Conservation (phyloP, 805 yeast species). For the Spathaspora girioi region DNA sequence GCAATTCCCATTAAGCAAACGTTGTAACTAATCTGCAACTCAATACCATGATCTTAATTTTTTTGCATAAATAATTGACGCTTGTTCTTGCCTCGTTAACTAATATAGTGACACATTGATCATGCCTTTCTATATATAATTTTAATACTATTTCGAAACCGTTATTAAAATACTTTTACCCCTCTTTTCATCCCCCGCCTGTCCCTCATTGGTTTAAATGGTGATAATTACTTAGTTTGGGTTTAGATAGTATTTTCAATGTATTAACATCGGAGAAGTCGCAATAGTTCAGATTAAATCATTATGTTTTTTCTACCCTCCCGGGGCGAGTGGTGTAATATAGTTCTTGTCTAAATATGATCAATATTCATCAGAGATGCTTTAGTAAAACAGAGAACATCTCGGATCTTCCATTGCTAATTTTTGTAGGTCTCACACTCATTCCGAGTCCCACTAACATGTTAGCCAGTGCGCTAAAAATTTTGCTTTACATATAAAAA, state of each 20-base stretch:
- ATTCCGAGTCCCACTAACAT: no score
- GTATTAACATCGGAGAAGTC: no score
- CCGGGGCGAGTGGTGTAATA: no score
- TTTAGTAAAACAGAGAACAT: no score
- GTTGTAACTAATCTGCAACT: not conserved
- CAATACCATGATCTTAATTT: not conserved
- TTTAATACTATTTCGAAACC: not conserved
- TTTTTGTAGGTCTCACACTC: no score
- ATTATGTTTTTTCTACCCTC: no score
- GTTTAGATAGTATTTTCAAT: not conserved
- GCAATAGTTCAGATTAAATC: no score
- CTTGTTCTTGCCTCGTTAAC: not conserved
- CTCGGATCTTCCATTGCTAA: no score
- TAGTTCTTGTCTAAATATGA: no score
- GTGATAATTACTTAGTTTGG: not conserved
- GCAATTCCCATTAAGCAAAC: not conserved
- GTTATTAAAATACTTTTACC: not conserved
- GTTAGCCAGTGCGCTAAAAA: no score
- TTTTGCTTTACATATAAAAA: no score
- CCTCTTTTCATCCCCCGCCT: not conserved
- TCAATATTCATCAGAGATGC: no score
- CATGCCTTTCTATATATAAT: not conserved
- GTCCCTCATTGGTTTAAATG: not conserved
- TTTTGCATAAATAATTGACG: not conserved
- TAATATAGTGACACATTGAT: not conserved